phyloP scores from a whole-genome alignment of 2,329 filamentous ascomycete genomes.

The Fusarium dlaminii region DNA sequence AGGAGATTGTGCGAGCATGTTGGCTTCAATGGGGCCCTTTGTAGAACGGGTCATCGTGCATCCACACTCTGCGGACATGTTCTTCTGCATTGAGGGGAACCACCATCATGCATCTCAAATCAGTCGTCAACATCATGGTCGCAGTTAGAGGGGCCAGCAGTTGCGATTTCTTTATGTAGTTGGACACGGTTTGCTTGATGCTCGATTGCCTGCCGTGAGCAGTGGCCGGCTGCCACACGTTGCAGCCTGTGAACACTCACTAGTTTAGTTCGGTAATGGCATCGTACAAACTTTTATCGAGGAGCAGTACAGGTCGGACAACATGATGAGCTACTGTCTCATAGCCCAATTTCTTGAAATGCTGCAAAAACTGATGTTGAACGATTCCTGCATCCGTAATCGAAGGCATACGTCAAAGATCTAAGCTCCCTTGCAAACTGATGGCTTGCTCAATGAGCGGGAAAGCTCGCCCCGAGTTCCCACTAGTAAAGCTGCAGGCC shows the following conservation, averaged over 20 bases:
- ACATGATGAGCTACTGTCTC: not conserved
- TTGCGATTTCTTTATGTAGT: conserved; percentile 4
- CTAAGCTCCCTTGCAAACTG: conserved; percentile 12
- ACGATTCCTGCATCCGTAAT: conserved; percentile 3
- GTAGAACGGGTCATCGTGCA: conserved; percentile 38
- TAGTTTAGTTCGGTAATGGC: conserved; percentile 4
- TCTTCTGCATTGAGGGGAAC: conserved; percentile 39
- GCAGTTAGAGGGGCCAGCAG: not conserved
- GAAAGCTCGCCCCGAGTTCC: conserved; percentile 15
- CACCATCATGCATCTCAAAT: conserved; percentile 35
- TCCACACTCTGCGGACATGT: conserved; percentile 33
- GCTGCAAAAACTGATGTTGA: conserved; percentile 1
- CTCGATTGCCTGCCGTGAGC: not conserved
- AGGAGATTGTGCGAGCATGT: conserved; percentile 21
- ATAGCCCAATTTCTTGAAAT: conserved; percentile 1
- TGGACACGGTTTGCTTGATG: not conserved
- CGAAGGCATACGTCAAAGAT: conserved; percentile 19
- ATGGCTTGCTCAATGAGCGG: conserved; percentile 7
- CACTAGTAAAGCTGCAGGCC: conserved; percentile 4
- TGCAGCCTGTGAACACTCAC: conserved; percentile 8
- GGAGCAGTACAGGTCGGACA: conserved; percentile 15
- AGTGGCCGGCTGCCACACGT: not conserved
- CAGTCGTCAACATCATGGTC: conserved; percentile 11
- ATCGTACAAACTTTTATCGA: conserved; percentile 20
- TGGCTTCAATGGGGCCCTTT: conserved; percentile 38